Evolutionary conservation across 768 basidiomycete genomes (phyloP), one percentile per base, ranked within the genome.

Genomic region (Lactifluus subvellereus): DNA sequence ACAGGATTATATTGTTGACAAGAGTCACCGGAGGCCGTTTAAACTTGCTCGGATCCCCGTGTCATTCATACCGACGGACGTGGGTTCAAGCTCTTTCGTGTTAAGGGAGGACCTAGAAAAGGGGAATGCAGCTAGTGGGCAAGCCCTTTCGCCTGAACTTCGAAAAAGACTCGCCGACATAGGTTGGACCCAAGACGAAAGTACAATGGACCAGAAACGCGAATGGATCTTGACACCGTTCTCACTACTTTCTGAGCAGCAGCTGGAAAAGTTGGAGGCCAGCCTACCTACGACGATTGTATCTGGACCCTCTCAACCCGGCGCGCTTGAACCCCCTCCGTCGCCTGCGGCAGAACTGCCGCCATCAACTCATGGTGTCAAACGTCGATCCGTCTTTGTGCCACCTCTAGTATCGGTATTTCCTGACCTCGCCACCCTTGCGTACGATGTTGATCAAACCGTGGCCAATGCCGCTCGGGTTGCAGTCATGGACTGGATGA

Each of bases 41-140:
- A 88, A 84, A 68, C 71, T 85, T 18, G 80, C 84, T n/a, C 79
- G 86, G n/a, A 81, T 79, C 9, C 85, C 85, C 1, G 78, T 91
- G n/a, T 76, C 85, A 0, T 92, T 90, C 67, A 80, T 89, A 13
- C 81, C 88, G 0, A 88, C 87, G 0, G 88, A 91, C 66, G 84
- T 90, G 50, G 89, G 89, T 1, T 83, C 85, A 1, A 81, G 75
- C 61, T 71, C 76, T 10, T 89, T 83, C 67, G 76, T 86, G 2
- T 78, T 76, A 32, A 79, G 81, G 33, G 83, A 86, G 58, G 82
- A 81, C 60, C 67, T 74, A 0, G 78, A 79, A 16, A 82, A 83
- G 40, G 69, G 73, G 50, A 79, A 79, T 56, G 79, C 82, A 57
- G 79, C 76, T 30, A 68, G 75, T 49, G 78, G 77, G 3, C 71